Evolutionary conservation across 208 protist species (phyloP), one percentile per base, ranked within the genome.

Genomic region (Trypanosoma rangeli): DNA sequence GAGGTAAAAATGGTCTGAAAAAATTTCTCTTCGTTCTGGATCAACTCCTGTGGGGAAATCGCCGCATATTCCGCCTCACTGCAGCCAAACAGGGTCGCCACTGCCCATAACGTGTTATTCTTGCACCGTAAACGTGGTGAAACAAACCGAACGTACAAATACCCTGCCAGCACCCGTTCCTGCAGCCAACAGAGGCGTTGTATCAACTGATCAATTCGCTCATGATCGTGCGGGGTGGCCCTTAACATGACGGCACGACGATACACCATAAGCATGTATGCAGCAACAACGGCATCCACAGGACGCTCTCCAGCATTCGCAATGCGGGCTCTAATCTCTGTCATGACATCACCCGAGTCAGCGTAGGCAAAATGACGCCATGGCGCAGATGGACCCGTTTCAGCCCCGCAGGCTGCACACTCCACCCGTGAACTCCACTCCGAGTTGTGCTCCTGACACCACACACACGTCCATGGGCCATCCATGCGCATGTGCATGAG

Each of bases 221-320:
- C 86, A 26, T 83, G 60, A 64, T 94, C 90, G n/a, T 89, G 82
- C 53, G 86, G 83, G n/a, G 73, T 84, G 16, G 90, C 85, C 16
- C 77, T 74, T 52, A 96, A 69, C 54, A 90, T 72, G 52, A 94
- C 93, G 13, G 79, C 80, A 48, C 86, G 86, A 12, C 86, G 82
- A 75, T 93, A 96, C 57, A 96, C 68, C 84, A 96, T 87, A 16
- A 96, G 76, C 60, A 93, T 49, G 69, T 93, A 94, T 5, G 83
- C 86, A 0, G 88, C 82, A 8, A 87, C 83, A n/a, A 96, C 64
- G 0, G 88, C 90, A 61, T 96, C 88, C 20, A 86, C 65, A 12
- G 84, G 82, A 31, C 80, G 79, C 31, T 79, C 86, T 46, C 67
- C 79, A 29, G 71, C 64, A 69, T 93, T 89, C 7, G 67, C 60